These are phyloP conservation scores for Trypanosomatidae sp. DNA, from an alignment of 208 protist species.

Conservation along the genomic window DNA sequence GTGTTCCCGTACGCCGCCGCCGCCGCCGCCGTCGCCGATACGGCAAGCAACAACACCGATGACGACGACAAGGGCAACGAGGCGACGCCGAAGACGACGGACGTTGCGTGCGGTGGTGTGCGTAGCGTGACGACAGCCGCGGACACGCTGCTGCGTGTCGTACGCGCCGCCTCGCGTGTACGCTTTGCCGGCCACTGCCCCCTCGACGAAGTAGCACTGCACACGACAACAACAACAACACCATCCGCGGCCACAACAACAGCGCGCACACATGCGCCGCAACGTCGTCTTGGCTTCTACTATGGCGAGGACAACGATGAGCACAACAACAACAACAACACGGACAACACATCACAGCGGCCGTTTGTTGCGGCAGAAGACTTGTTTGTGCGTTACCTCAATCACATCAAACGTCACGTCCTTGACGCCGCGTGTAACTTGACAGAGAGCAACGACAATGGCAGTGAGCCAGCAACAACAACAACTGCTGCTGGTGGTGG, in stretches of 20 bases:
- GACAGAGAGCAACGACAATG: slow-evolving; percentile 1
- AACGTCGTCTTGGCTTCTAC: slow-evolving; percentile 22
- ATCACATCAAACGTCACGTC: slow-evolving; percentile 70
- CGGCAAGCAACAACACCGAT: slow-evolving; percentile 4
- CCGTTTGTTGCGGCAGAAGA: slow-evolving; percentile 51
- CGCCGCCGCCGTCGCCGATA: slow-evolving; percentile 16
- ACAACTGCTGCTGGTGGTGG: background rate
- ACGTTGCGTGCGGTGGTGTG: slow-evolving; percentile 5
- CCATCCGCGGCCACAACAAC: no score
- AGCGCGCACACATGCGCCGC: background rate
- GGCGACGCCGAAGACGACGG: background rate
- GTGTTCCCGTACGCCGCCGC: slow-evolving; percentile 61
- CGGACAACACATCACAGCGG: no score
- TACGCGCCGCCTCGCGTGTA: slow-evolving; percentile 23
- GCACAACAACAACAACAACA: slow-evolving; percentile 6
- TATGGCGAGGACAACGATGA: slow-evolving; percentile 14
- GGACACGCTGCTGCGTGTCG: slow-evolving; percentile 9
- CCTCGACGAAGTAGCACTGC: slow-evolving; percentile 14
- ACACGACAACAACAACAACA: no score
- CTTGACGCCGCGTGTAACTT: slow-evolving; percentile 67
- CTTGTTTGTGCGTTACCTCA: slow-evolving; percentile 67
- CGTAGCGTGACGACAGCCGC: background rate
- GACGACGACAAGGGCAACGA: background rate
- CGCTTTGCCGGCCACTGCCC: slow-evolving; percentile 50
- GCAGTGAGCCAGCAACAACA: background rate